These are phyloP conservation scores for Pilatotrama ljubarskyi DNA, from an alignment of 768 basidiomycete genomes.

Conservation along the genomic window DNA sequence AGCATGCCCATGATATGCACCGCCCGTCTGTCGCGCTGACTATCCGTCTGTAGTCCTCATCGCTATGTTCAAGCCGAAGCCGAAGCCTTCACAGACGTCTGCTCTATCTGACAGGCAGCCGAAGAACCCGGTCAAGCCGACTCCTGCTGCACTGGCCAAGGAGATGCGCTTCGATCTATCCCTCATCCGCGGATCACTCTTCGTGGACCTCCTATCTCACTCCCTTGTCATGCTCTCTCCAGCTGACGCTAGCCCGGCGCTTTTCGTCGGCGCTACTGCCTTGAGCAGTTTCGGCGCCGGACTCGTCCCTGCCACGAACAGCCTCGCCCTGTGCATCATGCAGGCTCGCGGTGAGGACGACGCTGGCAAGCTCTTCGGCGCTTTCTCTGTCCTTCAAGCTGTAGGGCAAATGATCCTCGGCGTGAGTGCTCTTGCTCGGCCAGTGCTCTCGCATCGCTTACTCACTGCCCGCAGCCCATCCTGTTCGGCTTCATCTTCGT, in stretches of 20 bases:
- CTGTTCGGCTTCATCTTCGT: constrained; percentile 70
- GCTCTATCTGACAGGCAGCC: constrained; percentile 13
- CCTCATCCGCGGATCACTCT: constrained; percentile 63
- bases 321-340: constrained; percentile 72
- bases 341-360: constrained; percentile 41
- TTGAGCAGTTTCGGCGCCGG: constrained; percentile 69
- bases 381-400: constrained; percentile 67
- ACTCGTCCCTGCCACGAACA: constrained; percentile 66
- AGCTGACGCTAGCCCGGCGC: constrained; percentile 38
- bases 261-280: constrained; percentile 62
- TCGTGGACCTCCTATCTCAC: constrained; percentile 69
- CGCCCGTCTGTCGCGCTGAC: constrained; percentile 22
- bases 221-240: constrained; percentile 56
- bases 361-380: constrained; percentile 66
- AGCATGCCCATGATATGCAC: constrained; percentile 26
- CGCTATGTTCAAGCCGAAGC: constrained; percentile 54
- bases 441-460: constrained; percentile 7
- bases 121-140: constrained; percentile 43
- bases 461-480: constrained; percentile 49
- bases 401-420: constrained; percentile 62
- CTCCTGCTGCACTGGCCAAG: constrained; percentile 50
- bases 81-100: constrained; percentile 17
- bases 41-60: constrained; percentile 54
- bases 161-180: constrained; percentile 70
- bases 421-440: constrained; percentile 30